phyloP scores from a whole-genome alignment of 371 early-diverging fungal genomes.

The Apophysomyces trapeziformis region DNA sequence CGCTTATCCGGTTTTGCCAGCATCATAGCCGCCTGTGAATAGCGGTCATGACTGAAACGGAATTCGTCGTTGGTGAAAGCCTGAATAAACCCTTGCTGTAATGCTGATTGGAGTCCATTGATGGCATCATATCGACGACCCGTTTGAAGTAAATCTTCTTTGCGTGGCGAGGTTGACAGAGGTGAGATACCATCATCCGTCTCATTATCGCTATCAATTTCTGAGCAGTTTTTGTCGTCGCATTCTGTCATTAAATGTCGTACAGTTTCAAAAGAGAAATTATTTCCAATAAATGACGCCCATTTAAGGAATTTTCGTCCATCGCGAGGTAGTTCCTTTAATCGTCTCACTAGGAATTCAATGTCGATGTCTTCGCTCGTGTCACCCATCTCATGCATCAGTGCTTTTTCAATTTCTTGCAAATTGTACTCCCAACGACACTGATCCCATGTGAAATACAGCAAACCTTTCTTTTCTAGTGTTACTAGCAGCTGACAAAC shows the following conservation, averaged over 20 bases:
- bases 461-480: constrained; percentile 47
- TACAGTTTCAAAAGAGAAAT: constrained; percentile 48
- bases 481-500: constrained; percentile 43
- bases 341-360: constrained; percentile 44
- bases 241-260: constrained; percentile 45
- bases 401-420: constrained; percentile 47
- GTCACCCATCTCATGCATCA: constrained; percentile 29
- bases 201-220: constrained; percentile 27
- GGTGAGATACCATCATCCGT: constrained; percentile 26
- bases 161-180: constrained; percentile 19
- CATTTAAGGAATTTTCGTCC: constrained; percentile 53
- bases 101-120: constrained; percentile 49
- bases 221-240: constrained; percentile 21
- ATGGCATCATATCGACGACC: constrained; percentile 36
- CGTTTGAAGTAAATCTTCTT: constrained; percentile 19
- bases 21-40: constrained; percentile 51
- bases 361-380: constrained; percentile 40
- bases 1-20: constrained; percentile 33
- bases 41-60: constrained; percentile 50
- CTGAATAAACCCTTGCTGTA: constrained; percentile 53
- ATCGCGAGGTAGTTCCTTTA: constrained; percentile 49
- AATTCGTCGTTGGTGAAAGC: constrained; percentile 46
- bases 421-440: constrained; percentile 55
- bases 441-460: constrained; percentile 54
- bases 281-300: constrained; percentile 56